phyloP scores from a whole-genome alignment of 306 rosid species.

The Echinosophora koreensis region DNA sequence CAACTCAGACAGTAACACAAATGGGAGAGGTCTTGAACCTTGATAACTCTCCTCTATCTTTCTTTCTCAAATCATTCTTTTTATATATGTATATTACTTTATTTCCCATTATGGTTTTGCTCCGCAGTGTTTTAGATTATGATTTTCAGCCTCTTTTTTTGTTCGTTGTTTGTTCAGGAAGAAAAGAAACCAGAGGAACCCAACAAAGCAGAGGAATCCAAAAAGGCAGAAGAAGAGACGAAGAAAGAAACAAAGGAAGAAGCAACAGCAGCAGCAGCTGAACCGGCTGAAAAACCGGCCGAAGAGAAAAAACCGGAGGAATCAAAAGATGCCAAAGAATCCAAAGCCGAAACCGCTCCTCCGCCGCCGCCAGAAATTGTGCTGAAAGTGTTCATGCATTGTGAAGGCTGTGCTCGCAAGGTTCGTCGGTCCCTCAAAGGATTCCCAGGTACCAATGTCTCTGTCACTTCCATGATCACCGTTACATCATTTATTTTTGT shows the following conservation, averaged over 20 bases:
- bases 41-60: neutral
- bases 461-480: neutral
- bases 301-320: conserved; percentile 38
- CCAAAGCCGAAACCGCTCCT: conserved; percentile 36
- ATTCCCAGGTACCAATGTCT: conserved; percentile 58
- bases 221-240: conserved; percentile 45
- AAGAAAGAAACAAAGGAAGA: neutral
- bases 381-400: conserved; percentile 90
- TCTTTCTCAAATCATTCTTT: conserved; percentile 29
- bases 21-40: conserved; percentile 73
- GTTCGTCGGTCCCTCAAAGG: conserved; percentile 81
- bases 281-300: conserved; percentile 40
- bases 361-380: conserved; percentile 65
- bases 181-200: conserved; percentile 65
- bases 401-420: conserved; percentile 94
- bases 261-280: neutral
- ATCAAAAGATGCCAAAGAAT: conserved; percentile 46
- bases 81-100: neutral
- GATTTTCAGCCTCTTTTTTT: conserved; percentile 10
- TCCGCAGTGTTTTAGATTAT: neutral
- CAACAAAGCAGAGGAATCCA: conserved; percentile 42
- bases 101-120: neutral
- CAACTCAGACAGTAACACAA: conserved; percentile 17
- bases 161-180: conserved; percentile 51
- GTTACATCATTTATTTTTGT: neutral